Conservation (phyloP, 352 stramenopile species). For the Phytopythium mirpurense region DNA sequence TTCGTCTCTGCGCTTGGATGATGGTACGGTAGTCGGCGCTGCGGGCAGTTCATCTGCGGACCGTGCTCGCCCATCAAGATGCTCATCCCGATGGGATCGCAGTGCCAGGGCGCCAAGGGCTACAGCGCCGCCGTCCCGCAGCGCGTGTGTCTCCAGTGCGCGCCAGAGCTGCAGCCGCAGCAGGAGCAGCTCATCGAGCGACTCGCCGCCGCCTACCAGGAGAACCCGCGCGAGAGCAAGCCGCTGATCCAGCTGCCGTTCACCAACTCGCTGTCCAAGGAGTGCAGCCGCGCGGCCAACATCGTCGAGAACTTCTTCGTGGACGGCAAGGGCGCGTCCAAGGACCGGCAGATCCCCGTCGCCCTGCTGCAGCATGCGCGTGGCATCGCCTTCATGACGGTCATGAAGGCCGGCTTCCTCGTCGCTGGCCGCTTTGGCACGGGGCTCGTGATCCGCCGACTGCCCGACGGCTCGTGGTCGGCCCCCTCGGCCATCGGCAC, state of each 20-base stretch:
- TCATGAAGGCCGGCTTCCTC: conserved; percentile 27
- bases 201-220: conserved; percentile 15
- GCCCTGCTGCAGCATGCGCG: conserved; percentile 23
- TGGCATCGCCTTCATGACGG: conserved; percentile 24
- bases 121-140: conserved; percentile 56
- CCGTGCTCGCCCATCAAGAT: conserved; percentile 52
- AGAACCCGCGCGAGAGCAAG: conserved; percentile 35
- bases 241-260: conserved; percentile 25
- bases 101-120: conserved; percentile 40
- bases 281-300: conserved; percentile 33
- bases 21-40: conserved; percentile 38
- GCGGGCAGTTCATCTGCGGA: conserved; percentile 44
- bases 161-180: conserved; percentile 31
- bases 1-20: not conserved
- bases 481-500: conserved; percentile 84
- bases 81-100: conserved; percentile 42
- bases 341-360: conserved; percentile 24
- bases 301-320: conserved; percentile 44
- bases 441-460: conserved; percentile 57
- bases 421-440: conserved; percentile 31
- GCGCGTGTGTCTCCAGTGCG: conserved; percentile 50
- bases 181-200: conserved; percentile 31
- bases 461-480: conserved; percentile 67
- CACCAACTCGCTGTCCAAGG: conserved; percentile 27
- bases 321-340: conserved; percentile 21